Evolutionary conservation across 192 early-diverging fungal genomes (phyloP).

Genomic region (Helicostylum pulchrum): DNA sequence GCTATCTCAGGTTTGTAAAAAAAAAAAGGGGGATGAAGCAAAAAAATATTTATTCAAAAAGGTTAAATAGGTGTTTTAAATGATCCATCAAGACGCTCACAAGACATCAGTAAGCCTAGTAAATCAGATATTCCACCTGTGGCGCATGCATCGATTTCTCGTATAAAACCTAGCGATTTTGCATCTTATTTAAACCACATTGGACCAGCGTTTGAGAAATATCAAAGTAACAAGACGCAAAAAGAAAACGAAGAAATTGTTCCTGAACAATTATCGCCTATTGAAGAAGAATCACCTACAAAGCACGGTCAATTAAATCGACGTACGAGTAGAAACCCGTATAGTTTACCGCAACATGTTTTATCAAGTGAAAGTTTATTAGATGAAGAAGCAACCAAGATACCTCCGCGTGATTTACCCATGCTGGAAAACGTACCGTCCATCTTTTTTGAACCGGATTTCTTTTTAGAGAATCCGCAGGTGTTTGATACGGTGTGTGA

Average conservation of each 20-base stretch:
- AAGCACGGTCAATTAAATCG: neutral
- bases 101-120: conserved; percentile 43
- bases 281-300: conserved; percentile 21
- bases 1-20: conserved; percentile 55
- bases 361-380: conserved; percentile 33
- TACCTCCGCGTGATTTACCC: conserved; percentile 54
- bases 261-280: conserved; percentile 6
- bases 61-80: conserved; percentile 64
- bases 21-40: neutral
- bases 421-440: conserved; percentile 80
- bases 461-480: conserved; percentile 87
- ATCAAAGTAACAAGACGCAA: conserved; percentile 63
- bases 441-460: conserved; percentile 82
- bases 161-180: conserved; percentile 77
- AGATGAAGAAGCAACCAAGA: conserved; percentile 31
- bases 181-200: conserved; percentile 76
- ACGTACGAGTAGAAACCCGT: conserved; percentile 47
- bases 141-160: conserved; percentile 58
- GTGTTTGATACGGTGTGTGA: conserved; percentile 84
- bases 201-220: conserved; percentile 75
- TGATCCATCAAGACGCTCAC: conserved; percentile 57
- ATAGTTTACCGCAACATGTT: conserved; percentile 40
- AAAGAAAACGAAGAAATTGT: conserved; percentile 45
- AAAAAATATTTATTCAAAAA: conserved; percentile 9
- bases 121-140: conserved; percentile 56